Conservation (phyloP, 352 stramenopile species). For the Phytopythium cucurbitacearum region DNA sequence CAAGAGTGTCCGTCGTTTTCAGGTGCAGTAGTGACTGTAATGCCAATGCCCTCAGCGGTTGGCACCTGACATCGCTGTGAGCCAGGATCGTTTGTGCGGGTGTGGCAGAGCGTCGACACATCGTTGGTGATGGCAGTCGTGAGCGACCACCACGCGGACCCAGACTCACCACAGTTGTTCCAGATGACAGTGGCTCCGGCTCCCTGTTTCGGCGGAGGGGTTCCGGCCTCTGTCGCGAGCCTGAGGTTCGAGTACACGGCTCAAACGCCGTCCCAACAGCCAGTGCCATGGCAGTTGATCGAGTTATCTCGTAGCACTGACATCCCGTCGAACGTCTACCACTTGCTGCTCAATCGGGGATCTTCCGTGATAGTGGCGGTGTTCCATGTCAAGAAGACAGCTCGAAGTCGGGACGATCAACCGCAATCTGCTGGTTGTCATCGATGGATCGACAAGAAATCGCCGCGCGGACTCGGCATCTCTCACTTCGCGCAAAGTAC, state of each 20-base stretch:
- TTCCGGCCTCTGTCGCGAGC: constrained; percentile 12
- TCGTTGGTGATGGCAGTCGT: constrained; percentile 40
- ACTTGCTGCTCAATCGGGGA: constrained; percentile 44
- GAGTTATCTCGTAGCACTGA: constrained; percentile 9
- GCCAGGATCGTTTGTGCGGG: constrained; percentile 13
- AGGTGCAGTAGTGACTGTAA: background rate
- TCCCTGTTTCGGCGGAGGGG: constrained; percentile 11
- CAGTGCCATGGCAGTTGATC: constrained; percentile 52
- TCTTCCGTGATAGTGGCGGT: constrained; percentile 33
- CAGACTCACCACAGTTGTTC: constrained; percentile 21
- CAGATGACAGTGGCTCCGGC: constrained; percentile 44
- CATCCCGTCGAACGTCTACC: constrained; percentile 16
- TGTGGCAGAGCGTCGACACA: constrained; percentile 61
- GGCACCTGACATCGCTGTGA: background rate
- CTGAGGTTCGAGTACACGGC: constrained; percentile 36
- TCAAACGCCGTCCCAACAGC: constrained; percentile 16
- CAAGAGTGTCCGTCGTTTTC: background rate
- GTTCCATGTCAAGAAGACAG: constrained; percentile 9
- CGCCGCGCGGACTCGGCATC: constrained; percentile 9
- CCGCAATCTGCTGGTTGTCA: background rate
- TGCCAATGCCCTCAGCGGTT: background rate
- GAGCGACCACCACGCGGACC: constrained; percentile 15
- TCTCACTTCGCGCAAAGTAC: constrained; percentile 28
- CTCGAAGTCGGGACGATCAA: background rate
- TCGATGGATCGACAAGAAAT: background rate